Percentiles rank a stretch among this genome's conserved stretches.
phyloP scores from a whole-genome alignment of 2,329 filamentous ascomycete genomes.

The Arthrobotrys sphaeroides region DNA sequence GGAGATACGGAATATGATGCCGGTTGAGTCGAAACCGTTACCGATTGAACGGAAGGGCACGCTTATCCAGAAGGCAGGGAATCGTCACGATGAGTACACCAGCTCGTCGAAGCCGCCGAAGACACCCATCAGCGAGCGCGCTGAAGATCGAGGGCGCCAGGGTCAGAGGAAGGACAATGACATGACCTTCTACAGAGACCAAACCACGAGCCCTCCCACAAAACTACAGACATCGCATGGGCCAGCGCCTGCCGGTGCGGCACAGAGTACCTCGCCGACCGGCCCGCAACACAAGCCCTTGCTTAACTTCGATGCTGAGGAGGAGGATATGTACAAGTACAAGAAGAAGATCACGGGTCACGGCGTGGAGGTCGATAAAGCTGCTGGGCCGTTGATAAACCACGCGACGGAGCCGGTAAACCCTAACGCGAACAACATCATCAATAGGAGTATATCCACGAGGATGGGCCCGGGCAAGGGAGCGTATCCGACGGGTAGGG shows the following conservation, averaged over 20 bases:
- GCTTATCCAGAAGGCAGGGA: conserved; percentile 34
- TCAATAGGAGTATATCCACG: conserved; percentile 39
- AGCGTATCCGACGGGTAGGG: background rate
- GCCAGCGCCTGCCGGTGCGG: background rate
- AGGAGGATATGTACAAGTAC: conserved; percentile 35
- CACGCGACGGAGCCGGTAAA: conserved; percentile 37
- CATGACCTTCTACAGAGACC: conserved; percentile 30
- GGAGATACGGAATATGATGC: conserved; percentile 23
- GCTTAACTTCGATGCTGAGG: conserved; percentile 34
- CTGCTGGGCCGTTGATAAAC: conserved; percentile 41
- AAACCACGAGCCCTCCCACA: conserved; percentile 38
- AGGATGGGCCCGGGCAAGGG: conserved; percentile 24
- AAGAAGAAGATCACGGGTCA: conserved; percentile 52
- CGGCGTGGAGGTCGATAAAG: conserved; percentile 37
- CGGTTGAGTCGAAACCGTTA: conserved; percentile 4
- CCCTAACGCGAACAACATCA: conserved; percentile 11
- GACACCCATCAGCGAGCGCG: conserved; percentile 33
- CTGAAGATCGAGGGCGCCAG: conserved; percentile 35
- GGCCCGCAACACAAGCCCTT: conserved; percentile 28
- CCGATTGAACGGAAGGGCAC: conserved; percentile 16
- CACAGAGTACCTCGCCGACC: conserved; percentile 17
- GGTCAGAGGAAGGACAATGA: conserved; percentile 34
- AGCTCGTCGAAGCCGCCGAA: conserved; percentile 29
- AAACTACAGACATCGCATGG: conserved; percentile 21
- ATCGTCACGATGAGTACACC: conserved; percentile 9